Percentiles rank a stretch among this genome's conserved stretches.
Conservation (phyloP, 2,329 filamentous ascomycete species). For the Epichloe sylvatica region DNA sequence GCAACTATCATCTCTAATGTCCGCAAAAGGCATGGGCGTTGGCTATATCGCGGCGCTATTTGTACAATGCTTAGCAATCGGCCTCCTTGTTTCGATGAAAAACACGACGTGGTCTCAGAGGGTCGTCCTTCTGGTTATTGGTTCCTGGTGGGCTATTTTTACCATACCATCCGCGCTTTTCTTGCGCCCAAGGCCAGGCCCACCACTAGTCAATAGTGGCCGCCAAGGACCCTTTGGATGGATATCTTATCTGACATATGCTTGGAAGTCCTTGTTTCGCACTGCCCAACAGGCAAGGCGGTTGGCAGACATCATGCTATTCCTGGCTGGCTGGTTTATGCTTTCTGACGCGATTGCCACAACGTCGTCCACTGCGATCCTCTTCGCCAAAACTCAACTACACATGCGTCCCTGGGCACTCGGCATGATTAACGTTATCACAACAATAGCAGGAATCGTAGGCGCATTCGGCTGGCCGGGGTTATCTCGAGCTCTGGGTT, state of each 20-base stretch:
- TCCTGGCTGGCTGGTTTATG: slow-evolving; percentile 84
- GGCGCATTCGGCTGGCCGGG: slow-evolving; percentile 85
- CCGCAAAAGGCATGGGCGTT: slow-evolving; percentile 82
- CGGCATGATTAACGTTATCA: slow-evolving; percentile 87
- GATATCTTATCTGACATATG: slow-evolving; percentile 61
- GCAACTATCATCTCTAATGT: slow-evolving; percentile 76
- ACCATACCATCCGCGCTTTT: slow-evolving; percentile 79
- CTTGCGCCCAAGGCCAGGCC: slow-evolving; percentile 78
- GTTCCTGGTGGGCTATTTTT: slow-evolving; percentile 85
- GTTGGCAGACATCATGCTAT: slow-evolving; percentile 60
- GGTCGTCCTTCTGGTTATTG: slow-evolving; percentile 74
- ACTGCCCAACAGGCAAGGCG: slow-evolving; percentile 63
- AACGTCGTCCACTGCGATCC: slow-evolving; percentile 81
- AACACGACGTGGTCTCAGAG: slow-evolving; percentile 77
- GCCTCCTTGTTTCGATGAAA: slow-evolving; percentile 56
- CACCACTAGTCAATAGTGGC: slow-evolving; percentile 47
- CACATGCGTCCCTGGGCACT: slow-evolving; percentile 80
- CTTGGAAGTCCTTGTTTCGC: slow-evolving; percentile 74
- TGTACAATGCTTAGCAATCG: slow-evolving; percentile 67
- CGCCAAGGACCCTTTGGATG: slow-evolving; percentile 30
- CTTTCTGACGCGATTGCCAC: slow-evolving; percentile 90
- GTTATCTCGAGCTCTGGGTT: slow-evolving; percentile 53
- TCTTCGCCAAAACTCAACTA: slow-evolving; percentile 89
- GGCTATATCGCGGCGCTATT: slow-evolving; percentile 81
- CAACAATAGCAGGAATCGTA: slow-evolving; percentile 66